A percentile compares a stretch with the other conserved stretches of the same genome.
Evolutionary conservation across 202 grass and related monocot genomes (phyloP).

Genomic region (Panicum virgatum): DNA sequence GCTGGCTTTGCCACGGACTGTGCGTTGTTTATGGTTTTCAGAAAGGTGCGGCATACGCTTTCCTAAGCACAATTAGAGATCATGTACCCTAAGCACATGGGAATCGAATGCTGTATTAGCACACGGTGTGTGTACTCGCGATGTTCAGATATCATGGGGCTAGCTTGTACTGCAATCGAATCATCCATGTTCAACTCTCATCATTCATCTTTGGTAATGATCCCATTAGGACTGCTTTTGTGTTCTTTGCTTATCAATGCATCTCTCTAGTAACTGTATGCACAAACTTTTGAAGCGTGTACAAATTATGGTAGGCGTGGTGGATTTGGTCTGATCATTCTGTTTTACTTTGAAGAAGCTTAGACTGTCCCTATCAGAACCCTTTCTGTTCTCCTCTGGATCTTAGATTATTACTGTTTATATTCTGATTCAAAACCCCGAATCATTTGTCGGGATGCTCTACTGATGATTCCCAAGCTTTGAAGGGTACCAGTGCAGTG

Average conservation of each 20-base stretch:
- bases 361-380: slow-evolving; percentile 35
- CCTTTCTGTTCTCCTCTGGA: neutral
- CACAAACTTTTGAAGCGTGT: slow-evolving; percentile 51
- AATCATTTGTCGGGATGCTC: slow-evolving; percentile 10
- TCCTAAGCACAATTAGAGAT: slow-evolving; percentile 62
- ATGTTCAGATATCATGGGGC: slow-evolving; percentile 43
- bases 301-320: slow-evolving; percentile 51
- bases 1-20: slow-evolving; percentile 51
- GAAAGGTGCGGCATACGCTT: slow-evolving; percentile 63
- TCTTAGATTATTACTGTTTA: slow-evolving; percentile 1
- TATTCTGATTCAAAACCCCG: slow-evolving; percentile 2
- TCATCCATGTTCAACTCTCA: slow-evolving; percentile 59
- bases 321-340: slow-evolving; percentile 36
- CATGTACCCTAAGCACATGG: slow-evolving; percentile 60
- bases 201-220: slow-evolving; percentile 62
- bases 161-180: slow-evolving; percentile 44
- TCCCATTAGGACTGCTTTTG: slow-evolving; percentile 53
- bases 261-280: slow-evolving; percentile 44
- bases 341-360: slow-evolving; percentile 45
- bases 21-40: slow-evolving; percentile 65
- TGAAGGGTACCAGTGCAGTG: neutral
- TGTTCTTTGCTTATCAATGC: slow-evolving; percentile 44
- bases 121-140: slow-evolving; percentile 30
- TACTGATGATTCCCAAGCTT: slow-evolving; percentile 24
- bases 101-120: slow-evolving; percentile 49